Evolutionary conservation across 2,329 filamentous ascomycete species (phyloP), one percentile per base, ranked within the genome.

Genomic region (Diaporthe sp.): DNA sequence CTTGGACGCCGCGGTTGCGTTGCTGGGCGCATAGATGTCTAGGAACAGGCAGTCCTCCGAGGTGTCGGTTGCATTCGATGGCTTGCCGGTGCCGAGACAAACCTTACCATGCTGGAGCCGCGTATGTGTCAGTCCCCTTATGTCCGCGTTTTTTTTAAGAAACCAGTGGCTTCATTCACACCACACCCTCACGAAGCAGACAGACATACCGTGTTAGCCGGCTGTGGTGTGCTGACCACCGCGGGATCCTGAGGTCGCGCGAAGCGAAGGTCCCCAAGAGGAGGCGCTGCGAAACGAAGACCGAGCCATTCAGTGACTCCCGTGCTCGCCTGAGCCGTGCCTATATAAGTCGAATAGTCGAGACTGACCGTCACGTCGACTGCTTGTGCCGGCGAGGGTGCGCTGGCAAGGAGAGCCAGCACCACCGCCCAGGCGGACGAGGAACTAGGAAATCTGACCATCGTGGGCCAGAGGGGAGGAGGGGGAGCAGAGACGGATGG

Each of bases 21-120:
- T 82, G 2, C 86, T 88, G 0, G 93, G 91, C 0, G 92, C 90
- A 78, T 89, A 92, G 9, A 93, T 86, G 73, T 93, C 89, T 13
- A 95, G 85, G 77, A 92, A 93, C 2, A 96, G 87, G 80, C 94
- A 96, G 78, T 94, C 92, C 80, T 94, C 92, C 0, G 85, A 87
- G 4, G 78, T 83, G 25, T 76, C 80, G 7, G 80, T 80, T 55
- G 80, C 79, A 9, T 79, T 77, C 1, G 80, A 77, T 3, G 72
- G 28, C 25, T 58, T 42, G 13, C 78, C 79, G 3, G 84, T 84
- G 10, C 77, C 80, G 57, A 85, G 79, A 73, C 85, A 83, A 57
- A 79, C 79, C 5, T 76, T 75, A 17, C 78, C 79, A 15, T 79
- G 76, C 78, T 78, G 39, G 4, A 22, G 7, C 3, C 22, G 13